A percentile compares a stretch with the other conserved stretches of the same genome.
These are phyloP conservation scores for Trametes elegans DNA, from an alignment of 768 basidiomycete genomes.

Conservation along the genomic window DNA sequence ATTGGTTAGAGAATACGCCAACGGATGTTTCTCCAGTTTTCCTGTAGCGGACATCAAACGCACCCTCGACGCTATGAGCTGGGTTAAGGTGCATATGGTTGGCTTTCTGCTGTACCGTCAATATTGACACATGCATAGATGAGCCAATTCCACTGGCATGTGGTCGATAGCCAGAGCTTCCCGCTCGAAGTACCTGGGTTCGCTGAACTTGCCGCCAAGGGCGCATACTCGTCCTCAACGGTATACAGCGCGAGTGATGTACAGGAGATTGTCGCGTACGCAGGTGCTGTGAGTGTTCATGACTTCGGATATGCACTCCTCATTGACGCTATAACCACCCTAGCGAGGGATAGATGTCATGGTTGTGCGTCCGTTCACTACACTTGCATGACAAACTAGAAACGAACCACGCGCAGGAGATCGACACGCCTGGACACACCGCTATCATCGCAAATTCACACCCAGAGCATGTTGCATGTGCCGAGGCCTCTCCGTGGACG, in stretches of 20 bases:
- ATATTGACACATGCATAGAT: constrained; percentile 33
- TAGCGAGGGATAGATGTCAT: constrained; percentile 49
- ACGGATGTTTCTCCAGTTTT: constrained; percentile 35
- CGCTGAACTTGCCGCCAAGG: constrained; percentile 38
- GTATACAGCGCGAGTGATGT: constrained; percentile 39
- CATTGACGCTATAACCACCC: too few relatives aligned
- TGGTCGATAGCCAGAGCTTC: constrained; percentile 48
- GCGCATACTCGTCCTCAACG: constrained; percentile 38
- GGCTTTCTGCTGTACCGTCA: not conserved
- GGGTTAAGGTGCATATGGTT: constrained; percentile 41
- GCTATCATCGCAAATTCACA: constrained; percentile 37
- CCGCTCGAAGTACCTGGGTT: constrained; percentile 39
- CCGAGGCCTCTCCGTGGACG: constrained; percentile 33
- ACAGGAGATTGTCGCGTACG: constrained; percentile 39
- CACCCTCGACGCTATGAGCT: constrained; percentile 74
- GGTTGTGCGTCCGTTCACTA: constrained; percentile 20
- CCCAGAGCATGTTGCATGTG: constrained; percentile 44
- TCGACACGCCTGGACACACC: constrained; percentile 52
- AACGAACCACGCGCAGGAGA: constrained; percentile 27
- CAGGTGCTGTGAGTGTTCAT: constrained; percentile 36
- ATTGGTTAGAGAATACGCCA: not conserved
- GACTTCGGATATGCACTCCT: not conserved
- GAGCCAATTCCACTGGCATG: constrained; percentile 46
- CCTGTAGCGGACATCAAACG: constrained; percentile 61
- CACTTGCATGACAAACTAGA: not conserved